Conservation (phyloP, 495 filamentous ascomycete species). For the Penicillium steckii region DNA sequence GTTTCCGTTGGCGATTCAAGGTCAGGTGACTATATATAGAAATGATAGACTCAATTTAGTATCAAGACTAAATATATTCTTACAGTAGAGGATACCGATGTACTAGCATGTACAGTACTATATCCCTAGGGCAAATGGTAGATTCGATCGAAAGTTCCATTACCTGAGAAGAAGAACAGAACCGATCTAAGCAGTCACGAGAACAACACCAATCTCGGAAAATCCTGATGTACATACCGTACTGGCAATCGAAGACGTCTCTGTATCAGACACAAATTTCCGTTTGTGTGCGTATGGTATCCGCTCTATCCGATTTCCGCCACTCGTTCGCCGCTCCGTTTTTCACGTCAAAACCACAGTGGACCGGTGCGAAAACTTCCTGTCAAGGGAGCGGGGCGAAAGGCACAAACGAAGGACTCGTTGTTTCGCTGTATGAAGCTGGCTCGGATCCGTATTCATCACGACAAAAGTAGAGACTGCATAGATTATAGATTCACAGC, state of each 20-base stretch:
- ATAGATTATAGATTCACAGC: neutral
- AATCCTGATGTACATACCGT: too few relatives aligned
- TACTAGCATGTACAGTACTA: too few relatives aligned
- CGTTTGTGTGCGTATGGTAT: slow-evolving; percentile 18
- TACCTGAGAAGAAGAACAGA: too few relatives aligned
- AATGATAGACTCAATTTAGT: neutral
- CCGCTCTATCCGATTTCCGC: slow-evolving; percentile 21
- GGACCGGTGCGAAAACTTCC: slow-evolving; percentile 12
- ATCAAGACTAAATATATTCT: slow-evolving; percentile 1
- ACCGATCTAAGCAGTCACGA: neutral
- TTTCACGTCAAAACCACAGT: slow-evolving; percentile 21
- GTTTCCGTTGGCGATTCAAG: too few relatives aligned
- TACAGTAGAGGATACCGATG: too few relatives aligned
- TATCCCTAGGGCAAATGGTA: too few relatives aligned
- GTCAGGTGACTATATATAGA: too few relatives aligned
- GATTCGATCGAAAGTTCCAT: too few relatives aligned
- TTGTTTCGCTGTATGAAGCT: slow-evolving; percentile 1
- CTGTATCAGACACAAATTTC: neutral
- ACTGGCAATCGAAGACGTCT: neutral
- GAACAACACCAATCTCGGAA: too few relatives aligned
- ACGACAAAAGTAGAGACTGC: neutral
- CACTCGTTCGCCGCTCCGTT: slow-evolving; percentile 13
- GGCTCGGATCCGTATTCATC: neutral
- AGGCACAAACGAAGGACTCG: neutral
- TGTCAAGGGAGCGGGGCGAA: slow-evolving; percentile 20